Conservation (phyloP, 139 green algal genomes). For the Asterochloris erici region DNA sequence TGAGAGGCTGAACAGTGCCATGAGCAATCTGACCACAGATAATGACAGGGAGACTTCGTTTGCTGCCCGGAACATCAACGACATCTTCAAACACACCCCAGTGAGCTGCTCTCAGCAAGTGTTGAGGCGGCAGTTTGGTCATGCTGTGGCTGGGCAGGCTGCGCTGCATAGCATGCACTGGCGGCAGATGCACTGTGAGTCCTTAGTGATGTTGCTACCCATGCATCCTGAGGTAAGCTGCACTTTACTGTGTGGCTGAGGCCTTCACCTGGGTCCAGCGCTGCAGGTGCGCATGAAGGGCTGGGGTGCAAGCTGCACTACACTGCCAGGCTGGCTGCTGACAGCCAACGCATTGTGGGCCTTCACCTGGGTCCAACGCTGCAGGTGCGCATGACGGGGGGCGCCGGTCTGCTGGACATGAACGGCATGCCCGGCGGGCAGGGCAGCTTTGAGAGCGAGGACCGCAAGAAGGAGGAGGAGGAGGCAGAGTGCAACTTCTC, state of each 20-base stretch:
- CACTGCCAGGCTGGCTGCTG: neutral
- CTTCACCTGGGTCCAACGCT: neutral
- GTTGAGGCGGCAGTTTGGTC: neutral
- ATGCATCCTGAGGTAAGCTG: neutral
- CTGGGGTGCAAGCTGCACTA: too few relatives aligned
- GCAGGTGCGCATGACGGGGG: conserved; percentile 56
- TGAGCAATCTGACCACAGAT: conserved; percentile 73
- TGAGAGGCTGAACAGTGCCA: conserved; percentile 71
- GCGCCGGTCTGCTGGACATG: conserved; percentile 48
- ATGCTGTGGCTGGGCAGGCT: too few relatives aligned
- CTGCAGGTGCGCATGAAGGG: conserved; percentile 55
- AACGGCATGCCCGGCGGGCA: conserved; percentile 23
- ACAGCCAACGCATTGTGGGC: neutral
- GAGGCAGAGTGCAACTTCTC: conserved; percentile 37
- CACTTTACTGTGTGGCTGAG: too few relatives aligned
- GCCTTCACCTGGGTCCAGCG: neutral
- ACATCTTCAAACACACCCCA: conserved; percentile 61
- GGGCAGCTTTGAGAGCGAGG: conserved; percentile 35
- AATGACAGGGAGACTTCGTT: conserved; percentile 60
- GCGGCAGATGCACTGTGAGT: too few relatives aligned
- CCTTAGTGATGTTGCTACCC: neutral
- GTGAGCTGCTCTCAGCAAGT: neutral
- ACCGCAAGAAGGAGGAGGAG: conserved; percentile 49
- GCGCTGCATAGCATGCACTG: too few relatives aligned
- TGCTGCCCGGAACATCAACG: conserved; percentile 49